Evolutionary conservation across 257 asterid species (phyloP).

Genomic region (Solanum sparsipilum): DNA sequence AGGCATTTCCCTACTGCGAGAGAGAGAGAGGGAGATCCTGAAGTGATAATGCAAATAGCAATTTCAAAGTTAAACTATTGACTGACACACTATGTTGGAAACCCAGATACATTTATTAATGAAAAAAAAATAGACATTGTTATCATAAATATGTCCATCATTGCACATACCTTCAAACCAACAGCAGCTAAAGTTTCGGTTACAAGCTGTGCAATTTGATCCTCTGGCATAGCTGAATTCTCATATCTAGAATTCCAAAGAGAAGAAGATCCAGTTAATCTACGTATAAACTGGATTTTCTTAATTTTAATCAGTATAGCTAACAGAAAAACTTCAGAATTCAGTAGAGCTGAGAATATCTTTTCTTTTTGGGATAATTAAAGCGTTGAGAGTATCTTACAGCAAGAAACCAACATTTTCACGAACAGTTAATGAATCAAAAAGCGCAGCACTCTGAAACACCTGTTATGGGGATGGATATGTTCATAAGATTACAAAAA

Average conservation of each 20-base stretch:
- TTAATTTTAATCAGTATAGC: background rate
- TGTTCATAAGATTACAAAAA: background rate
- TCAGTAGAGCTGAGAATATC: background rate
- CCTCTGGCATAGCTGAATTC: conserved; percentile 82
- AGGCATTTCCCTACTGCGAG: background rate
- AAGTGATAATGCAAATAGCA: background rate
- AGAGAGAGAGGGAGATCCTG: background rate
- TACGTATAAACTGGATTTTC: background rate
- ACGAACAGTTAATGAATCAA: conserved; percentile 92
- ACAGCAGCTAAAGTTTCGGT: conserved; percentile 95
- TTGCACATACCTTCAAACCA: conserved; percentile 76
- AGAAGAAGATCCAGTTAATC: background rate
- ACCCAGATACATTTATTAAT: background rate
- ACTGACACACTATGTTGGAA: background rate
- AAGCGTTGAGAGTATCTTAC: conserved; percentile 39
- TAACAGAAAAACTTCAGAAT: background rate
- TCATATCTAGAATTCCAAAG: conserved; percentile 50
- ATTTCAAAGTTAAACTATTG: background rate
- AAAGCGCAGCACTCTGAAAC: conserved; percentile 98
- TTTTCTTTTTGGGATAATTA: background rate
- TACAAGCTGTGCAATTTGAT: conserved; percentile 76
- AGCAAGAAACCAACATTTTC: conserved; percentile 94
- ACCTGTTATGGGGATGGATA: conserved; percentile 47
- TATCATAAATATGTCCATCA: background rate
- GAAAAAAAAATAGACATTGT: background rate